phyloP scores from a whole-genome alignment of 306 rosid genomes.

The Dryas octopetala region DNA sequence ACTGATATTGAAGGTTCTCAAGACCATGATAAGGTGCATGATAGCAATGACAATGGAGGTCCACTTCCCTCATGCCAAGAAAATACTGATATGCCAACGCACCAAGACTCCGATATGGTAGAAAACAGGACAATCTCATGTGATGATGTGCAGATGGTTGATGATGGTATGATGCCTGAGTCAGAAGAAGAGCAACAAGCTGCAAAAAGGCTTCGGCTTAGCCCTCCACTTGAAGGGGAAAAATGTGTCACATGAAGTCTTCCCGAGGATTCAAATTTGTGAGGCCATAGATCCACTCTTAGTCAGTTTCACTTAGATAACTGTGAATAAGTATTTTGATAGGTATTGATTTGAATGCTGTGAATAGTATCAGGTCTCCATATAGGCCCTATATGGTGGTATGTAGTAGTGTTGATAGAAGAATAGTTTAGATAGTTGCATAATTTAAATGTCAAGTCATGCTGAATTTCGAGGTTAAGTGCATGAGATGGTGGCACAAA shows the following conservation, averaged over 20 bases:
- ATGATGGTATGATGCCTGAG: conserved; percentile 30
- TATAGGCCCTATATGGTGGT: not conserved
- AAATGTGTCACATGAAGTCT: conserved; percentile 6
- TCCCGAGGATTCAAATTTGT: not conserved
- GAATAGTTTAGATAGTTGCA: not conserved
- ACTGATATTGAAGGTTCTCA: conserved; percentile 14
- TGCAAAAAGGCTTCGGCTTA: conserved; percentile 48
- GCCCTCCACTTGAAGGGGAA: conserved; percentile 24
- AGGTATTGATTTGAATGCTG: conserved; percentile 10
- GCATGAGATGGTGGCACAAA: not conserved
- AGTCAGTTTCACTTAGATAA: not conserved
- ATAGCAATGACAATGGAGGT: conserved; percentile 27
- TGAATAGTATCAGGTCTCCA: conserved; percentile 6
- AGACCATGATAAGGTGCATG: conserved; percentile 16
- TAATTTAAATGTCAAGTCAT: not conserved
- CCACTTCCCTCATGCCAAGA: conserved; percentile 29
- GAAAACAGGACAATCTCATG: conserved; percentile 18
- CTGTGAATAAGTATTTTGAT: conserved; percentile 15
- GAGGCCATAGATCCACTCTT: not conserved
- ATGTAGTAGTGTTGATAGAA: not conserved
- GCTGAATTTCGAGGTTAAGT: no score
- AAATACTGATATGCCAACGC: conserved; percentile 16
- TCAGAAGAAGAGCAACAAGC: conserved; percentile 48
- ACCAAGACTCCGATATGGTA: conserved; percentile 13
- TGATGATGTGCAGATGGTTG: conserved; percentile 31